Conservation (phyloP, 108 stramenopile genomes). For the Nannochloropsis gaditana region DNA sequence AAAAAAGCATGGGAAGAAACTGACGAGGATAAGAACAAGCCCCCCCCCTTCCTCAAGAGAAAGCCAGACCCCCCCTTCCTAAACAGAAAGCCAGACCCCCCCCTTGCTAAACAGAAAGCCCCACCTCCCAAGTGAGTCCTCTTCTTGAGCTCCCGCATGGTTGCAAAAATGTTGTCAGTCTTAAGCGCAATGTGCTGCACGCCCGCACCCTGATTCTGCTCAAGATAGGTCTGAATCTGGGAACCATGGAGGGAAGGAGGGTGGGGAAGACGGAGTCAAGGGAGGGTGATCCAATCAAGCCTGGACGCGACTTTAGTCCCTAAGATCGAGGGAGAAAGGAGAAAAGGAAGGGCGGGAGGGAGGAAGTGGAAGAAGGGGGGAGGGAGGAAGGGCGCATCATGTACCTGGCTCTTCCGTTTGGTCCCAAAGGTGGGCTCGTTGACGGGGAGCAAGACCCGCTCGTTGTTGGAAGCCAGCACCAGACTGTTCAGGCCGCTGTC, state of each 20-base stretch:
- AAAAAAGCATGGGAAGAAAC: neutral
- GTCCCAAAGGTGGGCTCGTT: constrained; percentile 73
- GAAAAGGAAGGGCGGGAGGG: neutral
- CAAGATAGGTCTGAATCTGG: constrained; percentile 64
- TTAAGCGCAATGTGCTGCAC: constrained; percentile 78
- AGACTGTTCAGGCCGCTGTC: constrained; percentile 76
- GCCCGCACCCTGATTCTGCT: constrained; percentile 75
- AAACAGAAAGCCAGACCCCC: too few relatives aligned
- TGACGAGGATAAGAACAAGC: neutral
- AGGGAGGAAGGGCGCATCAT: neutral
- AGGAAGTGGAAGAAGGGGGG: neutral
- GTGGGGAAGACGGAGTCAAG: neutral
- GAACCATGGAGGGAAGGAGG: neutral
- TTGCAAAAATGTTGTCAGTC: constrained; percentile 68
- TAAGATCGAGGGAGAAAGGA: neutral
- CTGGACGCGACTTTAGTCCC: too few relatives aligned
- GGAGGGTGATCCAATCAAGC: neutral
- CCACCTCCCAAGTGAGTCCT: neutral
- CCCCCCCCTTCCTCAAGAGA: too few relatives aligned
- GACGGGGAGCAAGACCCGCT: constrained; percentile 65
- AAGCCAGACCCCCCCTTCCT: neutral
- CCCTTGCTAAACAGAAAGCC: neutral
- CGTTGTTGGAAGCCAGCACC: constrained; percentile 43
- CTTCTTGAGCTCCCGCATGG: constrained; percentile 45
- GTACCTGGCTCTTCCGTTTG: neutral